These are phyloP conservation scores for Fusarium secorum DNA, from an alignment of 2,329 filamentous ascomycete genomes.

Conservation along the genomic window DNA sequence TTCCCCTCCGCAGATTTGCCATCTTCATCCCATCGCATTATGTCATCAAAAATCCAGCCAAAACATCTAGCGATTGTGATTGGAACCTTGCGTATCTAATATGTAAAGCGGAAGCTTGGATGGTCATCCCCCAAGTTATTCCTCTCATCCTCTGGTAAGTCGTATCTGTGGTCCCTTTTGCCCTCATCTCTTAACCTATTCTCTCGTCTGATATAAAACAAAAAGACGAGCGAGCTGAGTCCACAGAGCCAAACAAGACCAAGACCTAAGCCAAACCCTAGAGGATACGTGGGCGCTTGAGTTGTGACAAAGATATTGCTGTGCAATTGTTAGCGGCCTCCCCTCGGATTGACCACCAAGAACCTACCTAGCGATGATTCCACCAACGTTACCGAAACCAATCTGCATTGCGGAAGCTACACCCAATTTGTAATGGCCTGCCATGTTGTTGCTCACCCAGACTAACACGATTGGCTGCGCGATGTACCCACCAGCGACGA, in stretches of 20 bases:
- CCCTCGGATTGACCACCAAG: fast-evolving
- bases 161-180: neutral
- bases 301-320: neutral
- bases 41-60: neutral
- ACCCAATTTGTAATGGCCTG: neutral
- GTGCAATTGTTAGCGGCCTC: fast-evolving
- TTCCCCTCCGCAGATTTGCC: neutral
- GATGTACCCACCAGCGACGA: neutral
- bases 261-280: neutral
- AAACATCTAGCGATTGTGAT: neutral
- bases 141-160: neutral
- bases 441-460: neutral
- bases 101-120: neutral
- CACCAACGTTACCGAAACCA: neutral
- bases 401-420: neutral
- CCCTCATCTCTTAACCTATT: neutral
- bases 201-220: neutral
- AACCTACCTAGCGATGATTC: neutral
- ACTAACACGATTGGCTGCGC: neutral
- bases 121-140: neutral
- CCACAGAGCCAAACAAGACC: neutral
- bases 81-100: neutral
- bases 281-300: neutral
- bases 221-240: neutral
- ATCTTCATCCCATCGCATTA: neutral